Percentiles rank a stretch among this genome's conserved stretches.
phyloP scores from a whole-genome alignment of 2,329 filamentous ascomycete species.

The Daldinia eschscholtzii region DNA sequence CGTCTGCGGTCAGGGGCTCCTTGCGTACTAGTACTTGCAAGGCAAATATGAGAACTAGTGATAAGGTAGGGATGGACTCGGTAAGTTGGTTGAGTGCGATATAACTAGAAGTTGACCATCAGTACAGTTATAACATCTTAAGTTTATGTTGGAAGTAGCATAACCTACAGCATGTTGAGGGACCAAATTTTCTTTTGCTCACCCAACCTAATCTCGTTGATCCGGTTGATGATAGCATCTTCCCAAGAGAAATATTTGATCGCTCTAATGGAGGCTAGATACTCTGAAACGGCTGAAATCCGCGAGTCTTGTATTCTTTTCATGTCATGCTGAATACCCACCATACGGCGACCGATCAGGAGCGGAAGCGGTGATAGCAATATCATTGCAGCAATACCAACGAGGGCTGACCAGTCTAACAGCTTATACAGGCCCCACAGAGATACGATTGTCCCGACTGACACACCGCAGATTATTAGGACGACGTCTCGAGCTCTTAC shows the following conservation, averaged over 20 bases:
- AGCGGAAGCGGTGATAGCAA: constrained; percentile 64
- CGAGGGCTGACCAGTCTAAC: constrained; percentile 67
- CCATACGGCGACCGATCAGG: constrained; percentile 63
- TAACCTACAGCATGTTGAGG: constrained; percentile 61
- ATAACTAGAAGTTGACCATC: constrained; percentile 40
- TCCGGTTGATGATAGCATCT: constrained; percentile 63
- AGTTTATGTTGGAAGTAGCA: constrained; percentile 35
- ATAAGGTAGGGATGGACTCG: constrained; percentile 65
- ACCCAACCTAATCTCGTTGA: constrained; percentile 61
- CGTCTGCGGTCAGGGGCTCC: constrained; percentile 65
- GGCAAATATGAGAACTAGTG: constrained; percentile 67
- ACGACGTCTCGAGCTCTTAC: constrained; percentile 65
- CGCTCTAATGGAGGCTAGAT: constrained; percentile 67
- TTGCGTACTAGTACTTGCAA: constrained; percentile 63
- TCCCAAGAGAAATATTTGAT: constrained; percentile 75
- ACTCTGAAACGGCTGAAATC: constrained; percentile 70
- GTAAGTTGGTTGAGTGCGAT: constrained; percentile 61
- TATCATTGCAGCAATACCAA: constrained; percentile 64
- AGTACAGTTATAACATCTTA: constrained; percentile 23
- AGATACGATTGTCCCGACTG: constrained; percentile 62
- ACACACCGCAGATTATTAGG: constrained; percentile 60
- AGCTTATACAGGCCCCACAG: constrained; percentile 67
- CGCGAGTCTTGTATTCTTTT: constrained; percentile 68
- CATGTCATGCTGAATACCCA: constrained; percentile 63
- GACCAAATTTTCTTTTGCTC: constrained; percentile 69